Percentiles rank a stretch among this genome's conserved stretches.
These are phyloP conservation scores for Solanum habrochaites DNA, from an alignment of 257 asterid species.

Conservation along the genomic window DNA sequence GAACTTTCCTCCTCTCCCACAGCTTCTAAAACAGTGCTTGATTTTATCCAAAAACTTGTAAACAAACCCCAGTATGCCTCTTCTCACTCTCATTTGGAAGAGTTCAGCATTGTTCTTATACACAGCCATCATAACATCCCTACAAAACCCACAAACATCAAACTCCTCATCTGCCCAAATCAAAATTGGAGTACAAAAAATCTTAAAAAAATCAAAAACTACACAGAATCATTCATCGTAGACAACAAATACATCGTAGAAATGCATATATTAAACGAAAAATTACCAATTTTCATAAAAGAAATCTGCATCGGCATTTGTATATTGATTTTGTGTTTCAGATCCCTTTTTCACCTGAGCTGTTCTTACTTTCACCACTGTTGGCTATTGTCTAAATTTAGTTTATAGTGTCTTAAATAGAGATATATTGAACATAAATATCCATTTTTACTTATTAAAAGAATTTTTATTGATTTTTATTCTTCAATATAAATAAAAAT, in stretches of 20 bases:
- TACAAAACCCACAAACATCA: conserved; percentile 10
- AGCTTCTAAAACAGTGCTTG: conserved; percentile 8
- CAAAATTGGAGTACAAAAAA: neutral
- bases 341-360: neutral
- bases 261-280: neutral
- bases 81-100: conserved; percentile 40
- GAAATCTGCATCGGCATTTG: neutral
- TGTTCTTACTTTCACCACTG: neutral
- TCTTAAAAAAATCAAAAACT: neutral
- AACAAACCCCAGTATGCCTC: conserved; percentile 16
- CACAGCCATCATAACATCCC: conserved; percentile 38
- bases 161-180: conserved; percentile 38
- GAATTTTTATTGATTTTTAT: no score
- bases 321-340: neutral
- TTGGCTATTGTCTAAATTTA: neutral
- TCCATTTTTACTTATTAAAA: neutral
- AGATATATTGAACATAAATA: no score
- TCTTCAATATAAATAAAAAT: no score
- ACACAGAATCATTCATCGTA: neutral
- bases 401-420: neutral
- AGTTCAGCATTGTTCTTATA: conserved; percentile 22
- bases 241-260: neutral
- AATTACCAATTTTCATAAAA: neutral
- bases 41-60: conserved; percentile 16
- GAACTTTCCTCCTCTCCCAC: conserved; percentile 47